Percentiles rank a stretch among this genome's conserved stretches.
Evolutionary conservation across 2,329 filamentous ascomycete genomes (phyloP).

Genomic region (Fusarium xylarioides): DNA sequence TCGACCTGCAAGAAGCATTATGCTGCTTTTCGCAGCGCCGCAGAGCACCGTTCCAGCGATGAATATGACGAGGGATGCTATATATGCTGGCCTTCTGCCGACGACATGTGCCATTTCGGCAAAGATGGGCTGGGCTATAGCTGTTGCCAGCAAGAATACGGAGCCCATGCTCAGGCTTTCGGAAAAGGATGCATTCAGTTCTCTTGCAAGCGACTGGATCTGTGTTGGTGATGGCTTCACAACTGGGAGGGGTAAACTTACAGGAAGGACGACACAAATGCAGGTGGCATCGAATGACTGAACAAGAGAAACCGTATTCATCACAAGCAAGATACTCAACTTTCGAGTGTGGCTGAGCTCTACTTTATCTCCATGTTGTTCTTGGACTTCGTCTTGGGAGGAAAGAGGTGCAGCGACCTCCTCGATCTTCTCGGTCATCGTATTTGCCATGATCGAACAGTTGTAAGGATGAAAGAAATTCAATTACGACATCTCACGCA

Average conservation of each 20-base stretch:
- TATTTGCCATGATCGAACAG: neutral
- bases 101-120: constrained; percentile 49
- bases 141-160: constrained; percentile 72
- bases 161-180: constrained; percentile 58
- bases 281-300: constrained; percentile 43
- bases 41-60: constrained; percentile 52
- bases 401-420: neutral
- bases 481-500: neutral
- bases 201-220: constrained; percentile 33
- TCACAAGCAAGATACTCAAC: constrained; percentile 29
- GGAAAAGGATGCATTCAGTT: constrained; percentile 40
- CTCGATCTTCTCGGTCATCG: neutral
- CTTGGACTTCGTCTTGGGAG: neutral
- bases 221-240: neutral
- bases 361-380: neutral
- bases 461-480: neutral
- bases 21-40: constrained; percentile 45
- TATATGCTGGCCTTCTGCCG: constrained; percentile 45
- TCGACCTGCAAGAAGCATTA: constrained; percentile 46
- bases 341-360: constrained; percentile 6
- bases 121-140: constrained; percentile 65
- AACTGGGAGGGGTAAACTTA: neutral
- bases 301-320: constrained; percentile 34
- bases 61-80: constrained; percentile 45
- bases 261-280: constrained; percentile 43